phyloP scores from a whole-genome alignment of 1,139 yeast genomes.

The Candida glucosophila region DNA sequence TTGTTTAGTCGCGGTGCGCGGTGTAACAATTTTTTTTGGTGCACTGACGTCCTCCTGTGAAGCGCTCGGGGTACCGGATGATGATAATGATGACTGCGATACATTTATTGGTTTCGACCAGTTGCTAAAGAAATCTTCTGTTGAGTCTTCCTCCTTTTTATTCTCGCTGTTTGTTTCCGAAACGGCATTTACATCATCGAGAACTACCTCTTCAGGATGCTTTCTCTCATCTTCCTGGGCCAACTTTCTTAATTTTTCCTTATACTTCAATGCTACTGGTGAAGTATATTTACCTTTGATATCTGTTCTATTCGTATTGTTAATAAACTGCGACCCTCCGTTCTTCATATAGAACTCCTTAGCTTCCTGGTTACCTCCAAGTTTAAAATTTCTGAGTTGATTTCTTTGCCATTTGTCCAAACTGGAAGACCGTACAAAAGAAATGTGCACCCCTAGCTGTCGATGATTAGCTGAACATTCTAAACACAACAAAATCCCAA shows the following conservation, averaged over 20 bases:
- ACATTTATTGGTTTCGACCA: slow-evolving; percentile 71
- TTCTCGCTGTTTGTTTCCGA: slow-evolving; percentile 19
- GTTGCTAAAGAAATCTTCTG: slow-evolving; percentile 87
- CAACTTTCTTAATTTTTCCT: slow-evolving; percentile 65
- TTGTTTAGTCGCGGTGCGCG: slow-evolving; percentile 16
- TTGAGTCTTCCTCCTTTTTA: too few relatives aligned
- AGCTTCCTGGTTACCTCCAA: slow-evolving; percentile 87
- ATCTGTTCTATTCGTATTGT: slow-evolving; percentile 37
- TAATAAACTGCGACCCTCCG: slow-evolving; percentile 69
- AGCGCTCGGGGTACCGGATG: slow-evolving; percentile 40
- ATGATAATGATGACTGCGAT: slow-evolving; percentile 50
- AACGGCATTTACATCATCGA: slow-evolving; percentile 43
- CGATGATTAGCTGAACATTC: slow-evolving; percentile 45
- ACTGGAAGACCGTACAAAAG: slow-evolving; percentile 76
- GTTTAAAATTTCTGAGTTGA: slow-evolving; percentile 82
- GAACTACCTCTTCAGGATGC: slow-evolving; percentile 59
- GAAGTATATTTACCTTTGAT: slow-evolving; percentile 77
- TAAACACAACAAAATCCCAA: slow-evolving; percentile 39
- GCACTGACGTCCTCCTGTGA: slow-evolving; percentile 28
- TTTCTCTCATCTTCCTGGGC: slow-evolving; percentile 58
- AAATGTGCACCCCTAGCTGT: slow-evolving; percentile 41
- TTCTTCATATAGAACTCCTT: slow-evolving; percentile 74
- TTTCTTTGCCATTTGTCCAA: slow-evolving; percentile 86
- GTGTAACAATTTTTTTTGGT: slow-evolving; percentile 16
- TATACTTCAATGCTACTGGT: slow-evolving; percentile 67